These are phyloP conservation scores for Camellia oleifera DNA, from an alignment of 179 eudicot species.

Conservation along the genomic window DNA sequence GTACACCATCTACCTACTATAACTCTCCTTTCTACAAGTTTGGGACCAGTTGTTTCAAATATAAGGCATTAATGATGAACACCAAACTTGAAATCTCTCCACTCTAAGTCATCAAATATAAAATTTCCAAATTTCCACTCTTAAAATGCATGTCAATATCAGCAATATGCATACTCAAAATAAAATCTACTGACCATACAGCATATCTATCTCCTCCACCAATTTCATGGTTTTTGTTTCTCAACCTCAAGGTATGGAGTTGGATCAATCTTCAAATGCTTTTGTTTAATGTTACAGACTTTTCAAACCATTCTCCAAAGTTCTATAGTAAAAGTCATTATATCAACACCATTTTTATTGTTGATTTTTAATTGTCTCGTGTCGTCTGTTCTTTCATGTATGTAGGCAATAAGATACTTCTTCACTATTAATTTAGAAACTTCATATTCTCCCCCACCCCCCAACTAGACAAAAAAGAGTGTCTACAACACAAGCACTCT, in stretches of 20 bases:
- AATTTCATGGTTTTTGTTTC: not conserved
- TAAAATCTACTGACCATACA: not conserved
- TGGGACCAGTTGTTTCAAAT: not conserved
- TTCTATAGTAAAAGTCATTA: not conserved
- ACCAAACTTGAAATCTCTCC: not conserved
- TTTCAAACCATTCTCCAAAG: not conserved
- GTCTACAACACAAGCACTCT: too few species aligned
- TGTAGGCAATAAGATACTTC: not conserved
- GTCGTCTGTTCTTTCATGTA: not conserved
- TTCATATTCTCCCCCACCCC: not conserved
- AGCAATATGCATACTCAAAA: not conserved
- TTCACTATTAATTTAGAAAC: not conserved
- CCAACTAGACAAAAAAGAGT: too few species aligned
- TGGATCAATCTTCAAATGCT: not conserved
- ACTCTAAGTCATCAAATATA: not conserved
- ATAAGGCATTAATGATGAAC: not conserved
- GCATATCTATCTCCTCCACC: not conserved
- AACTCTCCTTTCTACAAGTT: not conserved
- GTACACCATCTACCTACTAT: not conserved
- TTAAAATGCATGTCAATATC: not conserved
- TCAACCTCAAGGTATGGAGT: not conserved
- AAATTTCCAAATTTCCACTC: not conserved
- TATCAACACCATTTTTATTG: not conserved
- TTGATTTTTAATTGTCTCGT: not conserved
- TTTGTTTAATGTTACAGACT: not conserved